Evolutionary conservation across 2,329 filamentous ascomycete genomes (phyloP), one percentile per base, ranked within the genome.

Genomic region (Ophiocordyceps camponoti-floridani): DNA sequence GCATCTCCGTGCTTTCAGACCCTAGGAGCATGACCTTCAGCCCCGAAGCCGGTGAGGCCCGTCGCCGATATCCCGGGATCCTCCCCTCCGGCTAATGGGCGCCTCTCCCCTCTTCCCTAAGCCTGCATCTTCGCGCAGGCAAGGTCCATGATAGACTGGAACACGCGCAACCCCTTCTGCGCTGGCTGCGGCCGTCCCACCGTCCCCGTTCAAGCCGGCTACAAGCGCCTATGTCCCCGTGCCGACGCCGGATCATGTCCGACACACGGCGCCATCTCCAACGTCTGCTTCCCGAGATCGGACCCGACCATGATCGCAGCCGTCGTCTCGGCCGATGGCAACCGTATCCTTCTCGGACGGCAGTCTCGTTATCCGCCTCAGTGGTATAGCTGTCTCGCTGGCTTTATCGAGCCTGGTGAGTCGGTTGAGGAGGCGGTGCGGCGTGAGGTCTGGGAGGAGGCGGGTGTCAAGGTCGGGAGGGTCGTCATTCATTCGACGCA

Each of bases 251-350:
- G 62, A 1, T 72, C 81, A 16, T 98, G 91, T 62, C 79, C 76
- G 8, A 93, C 88, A 1, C 77, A 91, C 45, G 82, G 77, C 37
- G 87, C 85, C 26, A 67, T 98, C 41, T 94, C 87, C 30, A 98
- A 98, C 63, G 71, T 95, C 44, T 82, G 74, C 56, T 96, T 95
- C 69, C 89, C 89, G 3, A 77, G 88, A 43, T 95, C 89, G 2
- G 88, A 95, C 54, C 87, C 88, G 1, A 94, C 86, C 27, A 87
- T 96, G 59, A 98, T 98, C 63, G 88, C 93, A 65, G 89, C 88
- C 1, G 81, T 95, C 11, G 75, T 96, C 30, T 93, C 83, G 44
- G 70, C 79, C 43, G 84, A 93, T 53, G 82, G 82, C 43, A 73
- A 79, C 51, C 76, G 77, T 48, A 65, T 94, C 37, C 75, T 98